These are phyloP conservation scores for Prototheca cutis DNA, from an alignment of 163 green algal species.

Conservation along the genomic window DNA sequence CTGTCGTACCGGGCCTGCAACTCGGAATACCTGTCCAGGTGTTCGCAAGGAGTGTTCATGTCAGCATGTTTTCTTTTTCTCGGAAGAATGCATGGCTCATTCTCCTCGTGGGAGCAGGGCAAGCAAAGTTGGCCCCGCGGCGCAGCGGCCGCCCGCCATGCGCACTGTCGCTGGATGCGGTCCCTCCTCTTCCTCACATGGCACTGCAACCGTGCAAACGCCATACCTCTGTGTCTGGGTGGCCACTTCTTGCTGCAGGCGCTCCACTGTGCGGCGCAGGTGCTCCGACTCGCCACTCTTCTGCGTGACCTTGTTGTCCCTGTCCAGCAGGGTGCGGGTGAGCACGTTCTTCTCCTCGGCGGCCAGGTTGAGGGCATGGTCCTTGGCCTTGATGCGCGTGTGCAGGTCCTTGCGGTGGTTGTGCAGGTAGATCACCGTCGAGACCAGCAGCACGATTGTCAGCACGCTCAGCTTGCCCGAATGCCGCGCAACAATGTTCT, in stretches of 20 bases:
- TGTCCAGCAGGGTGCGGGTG: neutral
- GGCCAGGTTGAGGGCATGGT: neutral
- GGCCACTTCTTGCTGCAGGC: neutral
- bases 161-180: too few relatives aligned
- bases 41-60: too few relatives aligned
- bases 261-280: slow-evolving; percentile 2
- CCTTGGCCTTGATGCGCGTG: neutral
- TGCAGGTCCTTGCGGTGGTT: neutral
- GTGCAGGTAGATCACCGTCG: neutral
- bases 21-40: too few relatives aligned
- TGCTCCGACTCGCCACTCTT: neutral
- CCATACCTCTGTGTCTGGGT: neutral
- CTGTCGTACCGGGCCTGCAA: too few relatives aligned
- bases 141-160: too few relatives aligned
- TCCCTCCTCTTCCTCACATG: too few relatives aligned
- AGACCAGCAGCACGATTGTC: neutral
- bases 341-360: neutral
- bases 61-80: too few relatives aligned
- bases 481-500: neutral
- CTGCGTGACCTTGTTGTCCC: neutral
- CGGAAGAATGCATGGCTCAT: too few relatives aligned
- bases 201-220: too few relatives aligned
- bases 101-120: too few relatives aligned
- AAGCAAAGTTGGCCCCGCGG: too few relatives aligned
- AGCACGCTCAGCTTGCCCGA: neutral